These are phyloP conservation scores for Setaria italica DNA, from an alignment of 202 grass and related monocot species.

Conservation along the genomic window DNA sequence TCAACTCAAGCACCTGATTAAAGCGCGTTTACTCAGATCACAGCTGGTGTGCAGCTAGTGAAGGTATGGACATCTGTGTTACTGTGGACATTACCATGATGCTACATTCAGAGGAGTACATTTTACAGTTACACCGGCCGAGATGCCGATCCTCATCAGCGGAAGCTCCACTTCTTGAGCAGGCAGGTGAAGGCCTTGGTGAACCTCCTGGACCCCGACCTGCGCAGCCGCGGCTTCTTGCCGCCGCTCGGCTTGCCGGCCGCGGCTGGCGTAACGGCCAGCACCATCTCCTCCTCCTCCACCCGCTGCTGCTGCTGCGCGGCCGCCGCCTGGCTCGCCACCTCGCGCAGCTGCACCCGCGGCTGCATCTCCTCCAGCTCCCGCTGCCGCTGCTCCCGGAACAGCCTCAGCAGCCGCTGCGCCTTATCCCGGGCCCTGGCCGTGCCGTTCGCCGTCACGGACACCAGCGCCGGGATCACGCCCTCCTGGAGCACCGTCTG, in stretches of 20 bases:
- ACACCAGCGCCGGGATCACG: slow-evolving; percentile 76
- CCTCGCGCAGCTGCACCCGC: slow-evolving; percentile 54
- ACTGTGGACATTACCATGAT: neutral
- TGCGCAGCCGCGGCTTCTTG: slow-evolving; percentile 50
- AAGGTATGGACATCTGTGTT: neutral
- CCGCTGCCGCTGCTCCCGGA: slow-evolving; percentile 72
- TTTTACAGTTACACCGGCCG: neutral
- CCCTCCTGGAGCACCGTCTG: slow-evolving; percentile 81
- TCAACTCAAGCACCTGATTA: too few species aligned
- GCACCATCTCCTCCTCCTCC: slow-evolving; percentile 5
- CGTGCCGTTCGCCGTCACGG: slow-evolving; percentile 66
- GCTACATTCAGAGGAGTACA: neutral
- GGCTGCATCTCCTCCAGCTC: slow-evolving; percentile 49
- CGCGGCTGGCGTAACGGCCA: neutral
- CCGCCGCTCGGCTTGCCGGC: slow-evolving; percentile 16
- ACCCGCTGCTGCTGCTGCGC: slow-evolving; percentile 25
- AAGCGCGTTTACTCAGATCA: neutral
- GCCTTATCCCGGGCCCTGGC: slow-evolving; percentile 75
- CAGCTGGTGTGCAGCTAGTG: neutral
- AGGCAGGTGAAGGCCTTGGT: slow-evolving; percentile 54
- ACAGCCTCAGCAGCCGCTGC: slow-evolving; percentile 74
- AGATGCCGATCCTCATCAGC: neutral
- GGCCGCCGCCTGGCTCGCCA: slow-evolving; percentile 41
- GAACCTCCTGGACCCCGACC: slow-evolving; percentile 57
- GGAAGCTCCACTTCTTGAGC: slow-evolving; percentile 51